These are phyloP conservation scores for Calocybe indica DNA, from an alignment of 768 basidiomycete genomes.

Conservation along the genomic window DNA sequence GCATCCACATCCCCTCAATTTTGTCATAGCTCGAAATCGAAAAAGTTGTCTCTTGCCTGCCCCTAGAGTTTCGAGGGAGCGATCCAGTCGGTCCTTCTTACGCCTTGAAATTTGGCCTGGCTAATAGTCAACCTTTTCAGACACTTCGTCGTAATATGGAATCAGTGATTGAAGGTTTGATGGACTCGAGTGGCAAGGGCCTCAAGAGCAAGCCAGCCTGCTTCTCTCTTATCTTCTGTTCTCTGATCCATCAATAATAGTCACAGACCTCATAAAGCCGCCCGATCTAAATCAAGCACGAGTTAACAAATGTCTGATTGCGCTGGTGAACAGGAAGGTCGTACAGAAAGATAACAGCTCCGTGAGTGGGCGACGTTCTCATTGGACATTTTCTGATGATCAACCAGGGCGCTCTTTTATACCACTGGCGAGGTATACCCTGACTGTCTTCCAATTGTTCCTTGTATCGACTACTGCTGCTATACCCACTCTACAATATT, in stretches of 20 bases:
- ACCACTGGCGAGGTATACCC: constrained; percentile 63
- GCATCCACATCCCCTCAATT: not conserved
- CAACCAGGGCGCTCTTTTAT: constrained; percentile 58
- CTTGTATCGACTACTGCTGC: not conserved
- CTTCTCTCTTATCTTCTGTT: not conserved
- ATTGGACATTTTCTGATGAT: not conserved
- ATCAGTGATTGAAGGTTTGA: constrained; percentile 67
- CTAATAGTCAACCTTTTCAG: constrained; percentile 26
- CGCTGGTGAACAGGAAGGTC: constrained; percentile 81
- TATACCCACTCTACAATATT: too few relatives aligned
- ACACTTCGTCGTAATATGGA: constrained; percentile 75
- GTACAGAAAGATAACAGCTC: constrained; percentile 70
- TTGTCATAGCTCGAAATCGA: constrained; percentile 51
- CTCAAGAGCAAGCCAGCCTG: constrained; percentile 47
- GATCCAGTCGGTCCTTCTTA: constrained; percentile 60
- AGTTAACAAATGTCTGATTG: constrained; percentile 91
- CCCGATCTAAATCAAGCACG: constrained; percentile 86
- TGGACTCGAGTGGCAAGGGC: constrained; percentile 56
- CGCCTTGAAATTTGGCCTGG: not conserved
- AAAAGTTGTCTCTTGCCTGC: constrained; percentile 67
- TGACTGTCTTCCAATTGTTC: constrained; percentile 9
- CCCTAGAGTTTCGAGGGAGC: constrained; percentile 85
- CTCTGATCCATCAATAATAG: constrained; percentile 28
- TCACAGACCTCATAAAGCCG: constrained; percentile 67
- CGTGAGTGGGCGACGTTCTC: constrained; percentile 25